Evolutionary conservation across 208 protist genomes (phyloP).

Genomic region (Trichomonas tenax): DNA sequence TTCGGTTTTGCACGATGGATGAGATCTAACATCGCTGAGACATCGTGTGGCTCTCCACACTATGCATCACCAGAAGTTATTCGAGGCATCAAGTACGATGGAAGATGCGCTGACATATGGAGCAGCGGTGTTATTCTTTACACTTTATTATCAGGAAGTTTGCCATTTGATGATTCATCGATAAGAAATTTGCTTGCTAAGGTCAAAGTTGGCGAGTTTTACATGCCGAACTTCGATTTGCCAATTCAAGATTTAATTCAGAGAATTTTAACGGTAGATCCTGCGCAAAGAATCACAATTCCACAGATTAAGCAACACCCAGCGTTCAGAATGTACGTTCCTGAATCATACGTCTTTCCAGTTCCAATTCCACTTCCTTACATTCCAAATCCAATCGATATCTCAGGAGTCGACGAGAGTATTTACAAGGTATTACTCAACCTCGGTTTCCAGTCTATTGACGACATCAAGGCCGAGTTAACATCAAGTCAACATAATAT

Average conservation of each 20-base stretch:
- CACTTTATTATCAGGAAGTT: not conserved
- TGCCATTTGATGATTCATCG: constrained; percentile 4
- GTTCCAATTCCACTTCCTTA: not conserved
- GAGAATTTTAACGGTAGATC: not conserved
- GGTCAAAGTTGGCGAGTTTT: not conserved
- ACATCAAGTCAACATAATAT: not conserved
- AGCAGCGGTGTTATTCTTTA: not conserved
- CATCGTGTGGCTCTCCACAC: not conserved
- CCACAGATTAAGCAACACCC: not conserved
- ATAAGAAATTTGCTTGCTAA: not conserved
- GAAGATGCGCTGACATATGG: not conserved
- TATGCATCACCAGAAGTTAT: constrained; percentile 6
- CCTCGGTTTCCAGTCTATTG: not conserved
- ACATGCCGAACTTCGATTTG: not conserved
- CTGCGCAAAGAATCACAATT: not conserved
- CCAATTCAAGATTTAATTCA: not conserved
- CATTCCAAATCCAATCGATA: not conserved
- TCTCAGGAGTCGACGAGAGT: not conserved
- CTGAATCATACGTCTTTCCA: not conserved
- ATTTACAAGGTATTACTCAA: not conserved
- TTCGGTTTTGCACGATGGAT: constrained; percentile 14
- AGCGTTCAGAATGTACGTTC: not conserved
- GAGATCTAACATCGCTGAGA: not conserved
- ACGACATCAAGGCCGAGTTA: not conserved
- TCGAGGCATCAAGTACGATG: not conserved